phyloP scores from a whole-genome alignment of 176 grass and related monocot genomes.

The Secale cereale region DNA sequence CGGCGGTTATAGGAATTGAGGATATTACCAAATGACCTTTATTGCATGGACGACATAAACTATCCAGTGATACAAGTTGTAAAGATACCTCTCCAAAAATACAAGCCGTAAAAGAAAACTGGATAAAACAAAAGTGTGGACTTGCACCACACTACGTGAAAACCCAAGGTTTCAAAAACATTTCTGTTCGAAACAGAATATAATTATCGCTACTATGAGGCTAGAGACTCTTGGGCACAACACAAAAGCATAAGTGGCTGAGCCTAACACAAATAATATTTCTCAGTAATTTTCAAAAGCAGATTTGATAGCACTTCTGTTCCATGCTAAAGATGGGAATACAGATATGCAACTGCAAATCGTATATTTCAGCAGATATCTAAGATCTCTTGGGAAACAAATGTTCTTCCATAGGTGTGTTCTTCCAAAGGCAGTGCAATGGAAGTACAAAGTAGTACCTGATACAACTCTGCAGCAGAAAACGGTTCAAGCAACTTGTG shows the following conservation, averaged over 20 bases:
- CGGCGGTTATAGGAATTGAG: background rate
- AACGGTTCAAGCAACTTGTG: conserved; percentile 55
- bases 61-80: background rate
- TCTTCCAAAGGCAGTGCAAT: background rate
- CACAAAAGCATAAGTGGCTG: background rate
- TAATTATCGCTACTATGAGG: background rate
- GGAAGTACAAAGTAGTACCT: conserved; percentile 54
- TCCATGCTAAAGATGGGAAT: background rate
- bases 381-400: conserved; percentile 10
- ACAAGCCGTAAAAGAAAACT: conserved; percentile 11
- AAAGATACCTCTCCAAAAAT: background rate
- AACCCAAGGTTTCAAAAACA: background rate
- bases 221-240: background rate
- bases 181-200: background rate
- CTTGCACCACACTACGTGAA: background rate
- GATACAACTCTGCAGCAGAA: conserved; percentile 52
- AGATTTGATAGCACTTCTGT: background rate
- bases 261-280: background rate
- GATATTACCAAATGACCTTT: background rate
- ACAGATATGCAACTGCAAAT: background rate
- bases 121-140: background rate
- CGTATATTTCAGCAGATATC: conserved; percentile 6
- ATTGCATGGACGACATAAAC: conserved; percentile 20
- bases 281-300: background rate
- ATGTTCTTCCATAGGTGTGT: background rate